Base-by-base conservation (phyloP, 352 stramenopile genomes). In the Phytophthora pinifolia region DNA sequence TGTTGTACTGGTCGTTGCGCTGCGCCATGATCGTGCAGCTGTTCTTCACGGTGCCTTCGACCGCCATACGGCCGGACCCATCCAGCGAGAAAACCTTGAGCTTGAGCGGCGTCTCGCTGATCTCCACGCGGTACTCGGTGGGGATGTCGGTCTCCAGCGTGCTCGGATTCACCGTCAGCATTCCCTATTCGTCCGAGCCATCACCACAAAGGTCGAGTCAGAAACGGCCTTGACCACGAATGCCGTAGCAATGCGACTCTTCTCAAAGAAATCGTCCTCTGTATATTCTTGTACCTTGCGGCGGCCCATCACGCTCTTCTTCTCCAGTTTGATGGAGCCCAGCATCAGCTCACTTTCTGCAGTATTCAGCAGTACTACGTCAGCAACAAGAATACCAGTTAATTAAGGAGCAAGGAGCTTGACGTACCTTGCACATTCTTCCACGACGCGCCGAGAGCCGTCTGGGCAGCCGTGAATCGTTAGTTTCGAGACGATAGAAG, bases 31-130 rank as follows among this genome's bases (percentile, higher is more conserved):
- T 72, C 44, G 77, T 89, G 67, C 85, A 92, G 66, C 74, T 92
- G 53, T 92, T 86, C 65, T 86, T 94, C 31, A 94, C 79, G 0
- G 79, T 91, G 42, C 85, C 85, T 65, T 94, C 85, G 43, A 94
- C 88, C 17, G 85, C 85, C 85, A 94, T 93, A 37, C 85, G 80
- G 3, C 85, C 85, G 8, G 85, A 93, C 18, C 83, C 85, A 52
- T 94, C 85, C 15, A 91, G 74, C 13, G 82, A 92, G 36, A 94
- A 92, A 29, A 94, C 82, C 46, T 89, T 89, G 47, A 93, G 68
- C 70, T 89, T 88, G 36, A 93, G 63, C 37, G 80, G 79, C 22
- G 82, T 88, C 62, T 84, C 74, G 39, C 77, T 75, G 27, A 92
- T 86, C 56, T 92, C 82, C 22, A 92, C 74, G 22, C 81, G 77